phyloP scores from a whole-genome alignment of 140 eudicot species.

The Oenanthe javanica region DNA sequence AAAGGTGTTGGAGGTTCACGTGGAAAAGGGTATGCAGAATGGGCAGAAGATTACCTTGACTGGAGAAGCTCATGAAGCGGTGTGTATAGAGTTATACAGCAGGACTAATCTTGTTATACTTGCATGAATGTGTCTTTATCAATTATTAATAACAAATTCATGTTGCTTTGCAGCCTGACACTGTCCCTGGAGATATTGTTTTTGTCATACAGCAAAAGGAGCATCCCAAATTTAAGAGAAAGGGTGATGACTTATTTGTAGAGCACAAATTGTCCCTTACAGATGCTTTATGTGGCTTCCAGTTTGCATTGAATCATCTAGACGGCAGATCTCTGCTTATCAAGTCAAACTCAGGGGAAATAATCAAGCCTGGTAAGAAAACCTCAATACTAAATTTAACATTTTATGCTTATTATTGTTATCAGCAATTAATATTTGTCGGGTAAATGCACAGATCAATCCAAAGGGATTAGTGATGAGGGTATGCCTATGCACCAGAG shows the following conservation, averaged over 20 bases:
- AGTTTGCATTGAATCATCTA: conserved; percentile 47
- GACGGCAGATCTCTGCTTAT: conserved; percentile 47
- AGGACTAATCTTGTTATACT: background rate
- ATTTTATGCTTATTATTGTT: background rate
- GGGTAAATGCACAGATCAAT: conserved; percentile 32
- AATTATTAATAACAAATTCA: background rate
- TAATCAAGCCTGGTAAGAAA: conserved; percentile 39
- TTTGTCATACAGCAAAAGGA: conserved; percentile 58
- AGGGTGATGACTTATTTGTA: conserved; percentile 46
- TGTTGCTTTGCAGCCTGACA: conserved; percentile 43
- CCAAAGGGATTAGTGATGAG: conserved; percentile 57
- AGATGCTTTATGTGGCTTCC: conserved; percentile 59
- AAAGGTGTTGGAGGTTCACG: conserved; percentile 42
- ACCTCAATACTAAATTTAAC: background rate
- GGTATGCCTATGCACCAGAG: conserved; percentile 63
- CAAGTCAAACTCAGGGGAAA: conserved; percentile 44
- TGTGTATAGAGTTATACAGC: background rate
- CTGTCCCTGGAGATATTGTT: conserved; percentile 43
- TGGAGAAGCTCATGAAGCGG: conserved; percentile 53
- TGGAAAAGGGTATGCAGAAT: conserved; percentile 50
- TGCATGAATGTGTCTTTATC: background rate
- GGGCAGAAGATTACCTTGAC: conserved; percentile 43
- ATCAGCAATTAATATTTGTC: background rate
- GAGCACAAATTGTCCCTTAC: conserved; percentile 48
- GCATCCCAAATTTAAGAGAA: conserved; percentile 53